Percentiles rank a stretch among this genome's conserved stretches.
These are phyloP conservation scores for Neopestalotiopsis sp. DNA, from an alignment of 2,329 filamentous ascomycete species.

Conservation along the genomic window DNA sequence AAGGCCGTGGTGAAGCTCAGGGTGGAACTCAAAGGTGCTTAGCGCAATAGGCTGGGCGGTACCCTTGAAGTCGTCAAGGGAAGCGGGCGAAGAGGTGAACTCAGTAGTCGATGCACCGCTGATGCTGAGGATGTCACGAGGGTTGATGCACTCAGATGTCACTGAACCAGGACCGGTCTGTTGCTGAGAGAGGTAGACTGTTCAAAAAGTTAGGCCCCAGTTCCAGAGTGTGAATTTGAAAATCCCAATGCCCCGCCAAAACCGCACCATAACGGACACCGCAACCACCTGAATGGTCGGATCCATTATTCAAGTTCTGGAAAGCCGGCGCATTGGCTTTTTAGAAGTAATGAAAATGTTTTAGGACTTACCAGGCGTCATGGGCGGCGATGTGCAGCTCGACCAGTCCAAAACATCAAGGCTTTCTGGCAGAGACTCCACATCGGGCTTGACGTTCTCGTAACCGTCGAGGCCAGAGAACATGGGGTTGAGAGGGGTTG, in stretches of 20 bases:
- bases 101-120: slow-evolving; percentile 61
- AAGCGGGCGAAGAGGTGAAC: slow-evolving; percentile 64
- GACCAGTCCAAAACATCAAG: slow-evolving; percentile 78
- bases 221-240: slow-evolving; percentile 22
- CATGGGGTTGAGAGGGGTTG: slow-evolving; percentile 82
- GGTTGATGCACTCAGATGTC: slow-evolving; percentile 76
- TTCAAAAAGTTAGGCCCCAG: slow-evolving; percentile 28
- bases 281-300: neutral
- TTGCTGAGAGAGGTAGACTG: slow-evolving; percentile 34
- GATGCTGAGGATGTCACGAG: slow-evolving; percentile 91
- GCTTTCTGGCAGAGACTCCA: slow-evolving; percentile 73
- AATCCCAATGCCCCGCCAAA: slow-evolving; percentile 14
- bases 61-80: slow-evolving; percentile 64
- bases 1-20: slow-evolving; percentile 60
- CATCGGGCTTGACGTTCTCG: slow-evolving; percentile 72
- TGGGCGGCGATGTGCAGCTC: slow-evolving; percentile 77
- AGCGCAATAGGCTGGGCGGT: slow-evolving; percentile 53
- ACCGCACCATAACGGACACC: slow-evolving; percentile 3
- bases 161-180: slow-evolving; percentile 61
- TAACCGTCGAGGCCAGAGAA: slow-evolving; percentile 75
- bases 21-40: slow-evolving; percentile 58
- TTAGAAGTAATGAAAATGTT: slow-evolving; percentile 17
- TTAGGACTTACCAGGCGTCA: slow-evolving; percentile 82
- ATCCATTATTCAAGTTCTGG: neutral
- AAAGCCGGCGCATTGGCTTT: neutral